Evolutionary conservation across 352 stramenopile genomes (phyloP), one percentile per base, ranked within the genome.

Genomic region (Globisporangium polare): DNA sequence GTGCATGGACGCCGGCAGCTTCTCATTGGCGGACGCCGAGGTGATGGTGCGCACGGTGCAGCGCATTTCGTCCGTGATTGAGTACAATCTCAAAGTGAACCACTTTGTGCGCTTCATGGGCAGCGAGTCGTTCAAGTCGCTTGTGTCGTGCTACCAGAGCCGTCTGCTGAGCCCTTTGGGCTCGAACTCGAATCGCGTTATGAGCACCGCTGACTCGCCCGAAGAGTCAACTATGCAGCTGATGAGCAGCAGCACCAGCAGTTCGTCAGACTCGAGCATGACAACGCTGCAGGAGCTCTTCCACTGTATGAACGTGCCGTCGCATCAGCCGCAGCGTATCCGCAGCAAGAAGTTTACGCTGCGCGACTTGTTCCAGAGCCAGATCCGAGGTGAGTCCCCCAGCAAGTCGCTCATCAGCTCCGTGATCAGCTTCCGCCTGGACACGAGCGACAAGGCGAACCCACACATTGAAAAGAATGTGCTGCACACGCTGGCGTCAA

Each of bases 61-160:
- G 35, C 74, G 75, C 33, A 82, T 93, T 24, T 73, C 80, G 53
- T 41, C 10, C 8, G 71, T 83, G 7, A 84, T 95, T 60, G 83
- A 95, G 60, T 76, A 86, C 45, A 76, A 92, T 29, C 73, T 95
- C 33, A 83, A 87, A 43, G 82, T 95, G 46, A 93, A 95, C 65
- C 82, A 95, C 55, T 95, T 95, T 64, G 83, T 95, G 33, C 81
- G 86, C 6, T 95, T 95, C 58, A 92, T 95, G 80, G 73, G 74
- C 31, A 92, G 83, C 50, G 74, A 85, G 20, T 90, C 80, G 37
- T 93, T 95, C 67, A 88, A 88, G 68, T 81, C 80, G 20, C 67
- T 95, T 20, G 81, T 93, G 4, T 73, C 74, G 12, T 91, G 80
- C 2, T 92, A 89, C 53, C 82, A 91, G 59, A 89, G 81, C 52